Evolutionary conservation across 495 filamentous ascomycete species (phyloP).

Genomic region (Aspergillus sparsus): DNA sequence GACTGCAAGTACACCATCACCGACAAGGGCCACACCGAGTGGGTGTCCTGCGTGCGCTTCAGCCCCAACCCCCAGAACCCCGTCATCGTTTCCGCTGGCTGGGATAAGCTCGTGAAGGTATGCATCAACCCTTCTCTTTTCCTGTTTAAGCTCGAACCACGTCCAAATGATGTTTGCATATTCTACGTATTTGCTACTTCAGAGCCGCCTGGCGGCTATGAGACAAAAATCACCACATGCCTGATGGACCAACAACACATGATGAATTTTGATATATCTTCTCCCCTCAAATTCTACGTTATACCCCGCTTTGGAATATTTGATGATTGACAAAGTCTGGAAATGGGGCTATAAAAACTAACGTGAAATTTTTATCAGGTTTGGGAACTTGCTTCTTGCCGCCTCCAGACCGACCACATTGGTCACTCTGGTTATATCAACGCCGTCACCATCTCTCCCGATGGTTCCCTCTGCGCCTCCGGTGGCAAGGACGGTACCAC

Average conservation of each 20-base stretch:
- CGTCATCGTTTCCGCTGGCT: conserved; percentile 97
- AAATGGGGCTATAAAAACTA: conserved; percentile 24
- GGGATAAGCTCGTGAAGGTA: conserved; percentile 99
- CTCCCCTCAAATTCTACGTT: conserved; percentile 14
- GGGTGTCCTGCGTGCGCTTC: conserved; percentile 99
- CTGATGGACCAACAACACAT: conserved; percentile 64
- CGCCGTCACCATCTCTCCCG: conserved; percentile 99
- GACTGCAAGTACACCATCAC: conserved; percentile 99
- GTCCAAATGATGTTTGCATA: conserved; percentile 87
- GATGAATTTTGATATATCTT: conserved; percentile 24
- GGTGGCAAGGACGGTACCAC: conserved; percentile 99
- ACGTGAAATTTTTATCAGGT: conserved; percentile 60
- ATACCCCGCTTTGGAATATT: conserved; percentile 16
- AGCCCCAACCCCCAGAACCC: conserved; percentile 99
- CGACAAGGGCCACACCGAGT: conserved; percentile 99
- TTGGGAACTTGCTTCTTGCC: conserved; percentile 99
- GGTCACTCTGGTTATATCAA: conserved; percentile 99
- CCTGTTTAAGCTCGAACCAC: conserved; percentile 5
- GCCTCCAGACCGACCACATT: conserved; percentile 99
- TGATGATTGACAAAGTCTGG: conserved; percentile 4
- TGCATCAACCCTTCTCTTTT: conserved; percentile 37
- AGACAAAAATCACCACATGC: conserved; percentile 91
- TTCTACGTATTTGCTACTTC: conserved; percentile 99
- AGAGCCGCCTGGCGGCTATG: conserved; percentile 88
- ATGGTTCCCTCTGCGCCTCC: conserved; percentile 98